Base-by-base conservation (phyloP, 2,329 filamentous ascomycete species). In the Dactylellina cionopaga region DNA sequence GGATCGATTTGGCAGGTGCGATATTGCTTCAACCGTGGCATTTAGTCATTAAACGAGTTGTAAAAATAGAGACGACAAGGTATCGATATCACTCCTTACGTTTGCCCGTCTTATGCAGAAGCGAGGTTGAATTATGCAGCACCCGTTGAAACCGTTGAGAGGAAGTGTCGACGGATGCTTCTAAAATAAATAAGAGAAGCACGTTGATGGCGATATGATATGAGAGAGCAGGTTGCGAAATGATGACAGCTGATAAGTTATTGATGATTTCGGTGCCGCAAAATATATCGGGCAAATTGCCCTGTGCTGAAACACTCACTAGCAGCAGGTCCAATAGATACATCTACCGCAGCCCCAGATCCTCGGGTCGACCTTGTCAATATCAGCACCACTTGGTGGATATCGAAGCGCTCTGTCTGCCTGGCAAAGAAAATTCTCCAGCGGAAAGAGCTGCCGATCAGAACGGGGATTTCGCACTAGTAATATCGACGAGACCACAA, bases 331-430 rank as follows among this genome's bases (percentile, higher is more conserved):
- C 63, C 63, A 68, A 68, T 68, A 35, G 49, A 54, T 35, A 39
- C 68, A 72, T 64, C 59, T 54, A 46, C 59, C 49, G 59, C 43
- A 47, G 51, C 51, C 59, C 68, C 68, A 72, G 52, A 60, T 65
- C 68, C 68, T 60, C 68, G 68, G 68, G 68, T 65, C 68, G 56
- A 65, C 68, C 68, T 72, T 35, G 68, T 72, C 43, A 56, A 64
- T n/a, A n/a, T 71, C 49, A 58, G 59, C 66, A 64, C 29, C 29
- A 65, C 22, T 46, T 52, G 15, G 31, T 29, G 44, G 37, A 63
- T 37, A 25, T 39, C 49, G 37, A 66, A 64, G 35, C 44, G 46
- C 51, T n/a, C n/a, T 65, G 52, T 65, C 68, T 72, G 68, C 44
- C 59, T 72, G 59, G 15, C 58, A 55, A n/a, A 47, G 35, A 54